Base-by-base conservation (phyloP, 1,284 basidiomycete species). In the Austroboletus rostrupii region DNA sequence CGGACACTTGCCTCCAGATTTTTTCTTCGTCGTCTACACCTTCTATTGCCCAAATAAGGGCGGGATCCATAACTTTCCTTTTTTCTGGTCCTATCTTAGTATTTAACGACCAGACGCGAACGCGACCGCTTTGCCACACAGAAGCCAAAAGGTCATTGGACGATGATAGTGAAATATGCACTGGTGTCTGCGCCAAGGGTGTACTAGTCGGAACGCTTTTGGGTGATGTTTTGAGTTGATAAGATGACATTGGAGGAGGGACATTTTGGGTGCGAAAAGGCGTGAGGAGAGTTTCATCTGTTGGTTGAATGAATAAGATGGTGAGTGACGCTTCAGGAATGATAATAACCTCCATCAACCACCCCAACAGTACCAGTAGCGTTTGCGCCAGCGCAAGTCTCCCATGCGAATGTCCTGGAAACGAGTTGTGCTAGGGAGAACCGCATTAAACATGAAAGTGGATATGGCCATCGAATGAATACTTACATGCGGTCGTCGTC, bases 201-300 rank as follows among this genome's bases (percentile, higher is more conserved):
- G 17, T 45, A 10, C 56, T 51, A 0, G 48, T 44, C 6, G 58
- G 50, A 23, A 42, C 19, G 29, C 57, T 37, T 38, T 61, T 58
- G 14, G 50, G 52, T 3, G 60, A 59, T 23, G 81, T 62, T 19
- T 71, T 36, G 45, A 97, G 77, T 48, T 80, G 76, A 61, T 79
- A 77, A 1, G 92, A 86, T 0, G 86, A 88, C 94, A 98, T 97
- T 0, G 96, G 97, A 17, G 96, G 96, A 5, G 96, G 96, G 1
- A 96, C 81, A 64, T 96, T 97, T 71, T 97, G 92, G 4, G 83
- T 82, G 32, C 94, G 80, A 76, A 99, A 98, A 5, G 96, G 90
- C 1, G 96, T 99, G 39, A 98, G 72, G 4, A 95, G 79, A 43
- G 92, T 72, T n/a, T 75, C 74, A 3, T 80, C 87, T 94, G 51